A percentile compares a stretch with the other conserved stretches of the same genome.
Evolutionary conservation across 2,329 filamentous ascomycete genomes (phyloP).

Genomic region (Alternaria triticina): DNA sequence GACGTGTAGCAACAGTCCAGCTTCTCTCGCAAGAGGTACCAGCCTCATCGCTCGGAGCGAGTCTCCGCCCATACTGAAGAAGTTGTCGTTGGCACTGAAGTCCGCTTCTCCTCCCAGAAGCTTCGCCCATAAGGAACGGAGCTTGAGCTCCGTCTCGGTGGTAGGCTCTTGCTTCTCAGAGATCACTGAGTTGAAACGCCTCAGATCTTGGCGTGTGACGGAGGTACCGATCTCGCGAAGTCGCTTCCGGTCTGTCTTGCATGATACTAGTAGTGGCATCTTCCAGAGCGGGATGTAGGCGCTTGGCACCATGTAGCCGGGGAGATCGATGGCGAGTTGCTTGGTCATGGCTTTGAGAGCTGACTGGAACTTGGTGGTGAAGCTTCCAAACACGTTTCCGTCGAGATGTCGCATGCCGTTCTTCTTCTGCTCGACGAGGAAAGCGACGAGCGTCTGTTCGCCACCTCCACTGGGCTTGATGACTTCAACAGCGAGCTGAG

Average conservation of each 20-base stretch:
- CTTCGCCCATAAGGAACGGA: slow-evolving; percentile 41
- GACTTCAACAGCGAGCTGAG: slow-evolving; percentile 57
- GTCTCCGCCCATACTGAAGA: slow-evolving; percentile 58
- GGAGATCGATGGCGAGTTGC: slow-evolving; percentile 36
- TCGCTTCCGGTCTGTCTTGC: slow-evolving; percentile 46
- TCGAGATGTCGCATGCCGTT: slow-evolving; percentile 38
- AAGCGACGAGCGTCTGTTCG: slow-evolving; percentile 44
- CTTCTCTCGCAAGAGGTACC: slow-evolving; percentile 60
- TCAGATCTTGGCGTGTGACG: slow-evolving; percentile 40
- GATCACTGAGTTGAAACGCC: slow-evolving; percentile 38
- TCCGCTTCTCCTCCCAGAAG: slow-evolving; percentile 42
- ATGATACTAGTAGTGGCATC: slow-evolving; percentile 45
- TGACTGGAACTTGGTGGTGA: slow-evolving; percentile 39
- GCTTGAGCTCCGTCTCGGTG: slow-evolving; percentile 39
- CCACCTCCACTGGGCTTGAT: slow-evolving; percentile 48
- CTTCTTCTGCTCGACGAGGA: slow-evolving; percentile 41
- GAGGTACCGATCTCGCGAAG: slow-evolving; percentile 42
- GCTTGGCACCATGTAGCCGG: slow-evolving; percentile 45
- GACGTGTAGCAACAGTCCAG: slow-evolving; percentile 59
- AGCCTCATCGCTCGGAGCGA: slow-evolving; percentile 63
- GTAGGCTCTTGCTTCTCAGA: slow-evolving; percentile 53
- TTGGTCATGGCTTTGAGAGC: slow-evolving; percentile 38
- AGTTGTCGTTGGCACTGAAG: slow-evolving; percentile 47
- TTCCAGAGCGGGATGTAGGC: slow-evolving; percentile 46
- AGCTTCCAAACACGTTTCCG: slow-evolving; percentile 39